Evolutionary conservation across 768 basidiomycete species (phyloP).

Genomic region (Calocera cornea): DNA sequence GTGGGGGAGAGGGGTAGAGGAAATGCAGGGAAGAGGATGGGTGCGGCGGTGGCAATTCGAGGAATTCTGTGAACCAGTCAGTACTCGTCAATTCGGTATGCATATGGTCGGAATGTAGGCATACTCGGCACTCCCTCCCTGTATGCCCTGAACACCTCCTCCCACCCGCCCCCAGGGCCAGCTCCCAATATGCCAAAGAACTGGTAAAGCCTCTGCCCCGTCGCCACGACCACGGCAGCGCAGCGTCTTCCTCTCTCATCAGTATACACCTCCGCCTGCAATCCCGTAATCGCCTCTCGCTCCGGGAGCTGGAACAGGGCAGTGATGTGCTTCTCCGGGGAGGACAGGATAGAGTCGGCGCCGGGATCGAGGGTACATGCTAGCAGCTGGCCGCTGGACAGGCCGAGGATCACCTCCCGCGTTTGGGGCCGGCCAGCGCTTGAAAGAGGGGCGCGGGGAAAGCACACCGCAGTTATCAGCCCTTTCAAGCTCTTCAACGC

Average conservation of each 20-base stretch:
- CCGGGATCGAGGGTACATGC: slow-evolving; percentile 82
- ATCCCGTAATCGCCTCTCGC: slow-evolving; percentile 66
- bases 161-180: slow-evolving; percentile 52
- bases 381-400: slow-evolving; percentile 70
- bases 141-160: slow-evolving; percentile 57
- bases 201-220: slow-evolving; percentile 80
- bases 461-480: slow-evolving; percentile 87
- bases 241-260: slow-evolving; percentile 42
- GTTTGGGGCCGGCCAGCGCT: slow-evolving; percentile 58
- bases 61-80: slow-evolving; percentile 53
- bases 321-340: slow-evolving; percentile 66
- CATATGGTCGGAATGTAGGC: slow-evolving; percentile 19
- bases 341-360: slow-evolving; percentile 77
- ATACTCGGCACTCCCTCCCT: slow-evolving; percentile 69
- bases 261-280: slow-evolving; percentile 66
- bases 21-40: background rate
- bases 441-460: slow-evolving; percentile 43
- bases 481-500: slow-evolving; percentile 70
- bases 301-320: slow-evolving; percentile 66
- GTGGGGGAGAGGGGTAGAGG: background rate
- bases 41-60: slow-evolving; percentile 76
- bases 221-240: slow-evolving; percentile 71
- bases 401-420: slow-evolving; percentile 75
- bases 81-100: slow-evolving; percentile 5
- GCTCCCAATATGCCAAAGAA: slow-evolving; percentile 70